These are phyloP conservation scores for Xylariaceae sp. DNA, from an alignment of 2,329 filamentous ascomycete species.

Conservation along the genomic window DNA sequence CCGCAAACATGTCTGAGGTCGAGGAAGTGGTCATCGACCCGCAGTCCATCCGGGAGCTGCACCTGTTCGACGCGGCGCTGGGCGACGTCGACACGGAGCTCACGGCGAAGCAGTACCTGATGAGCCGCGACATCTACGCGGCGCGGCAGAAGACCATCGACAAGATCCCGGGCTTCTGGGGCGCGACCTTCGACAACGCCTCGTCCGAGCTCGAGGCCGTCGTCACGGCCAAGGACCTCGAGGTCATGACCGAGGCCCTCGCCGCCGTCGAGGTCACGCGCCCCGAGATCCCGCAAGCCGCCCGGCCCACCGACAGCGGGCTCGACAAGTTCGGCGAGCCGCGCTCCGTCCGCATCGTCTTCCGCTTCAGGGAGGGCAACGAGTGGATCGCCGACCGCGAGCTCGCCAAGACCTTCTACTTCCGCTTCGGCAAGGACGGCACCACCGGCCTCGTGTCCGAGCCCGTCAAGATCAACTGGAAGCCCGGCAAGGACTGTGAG, in stretches of 20 bases:
- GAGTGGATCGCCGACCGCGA: conserved; percentile 52
- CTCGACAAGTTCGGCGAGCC: conserved; percentile 45
- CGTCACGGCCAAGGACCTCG: conserved; percentile 52
- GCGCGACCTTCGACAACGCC: conserved; percentile 55
- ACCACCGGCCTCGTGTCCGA: conserved; percentile 58
- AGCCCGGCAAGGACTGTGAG: conserved; percentile 56
- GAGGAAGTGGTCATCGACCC: conserved; percentile 23
- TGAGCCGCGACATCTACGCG: conserved; percentile 36
- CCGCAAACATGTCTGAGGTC: conserved; percentile 22
- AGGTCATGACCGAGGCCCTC: conserved; percentile 49
- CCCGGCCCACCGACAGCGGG: conserved; percentile 24
- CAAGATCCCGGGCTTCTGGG: conserved; percentile 60
- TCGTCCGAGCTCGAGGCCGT: conserved; percentile 53
- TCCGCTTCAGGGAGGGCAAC: conserved; percentile 52
- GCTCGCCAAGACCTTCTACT: conserved; percentile 62
- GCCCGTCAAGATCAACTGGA: conserved; percentile 60
- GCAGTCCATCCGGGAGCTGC: conserved; percentile 25
- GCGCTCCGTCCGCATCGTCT: conserved; percentile 50
- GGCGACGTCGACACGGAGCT: conserved; percentile 26
- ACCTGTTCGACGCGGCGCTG: conserved; percentile 23
- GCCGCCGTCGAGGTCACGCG: conserved; percentile 44
- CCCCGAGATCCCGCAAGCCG: conserved; percentile 29
- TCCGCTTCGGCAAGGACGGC: conserved; percentile 47
- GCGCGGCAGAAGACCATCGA: conserved; percentile 51
- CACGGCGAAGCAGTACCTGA: conserved; percentile 24